Evolutionary conservation across 2,329 filamentous ascomycete genomes (phyloP).

Genomic region (Talaromyces amestolkiae): DNA sequence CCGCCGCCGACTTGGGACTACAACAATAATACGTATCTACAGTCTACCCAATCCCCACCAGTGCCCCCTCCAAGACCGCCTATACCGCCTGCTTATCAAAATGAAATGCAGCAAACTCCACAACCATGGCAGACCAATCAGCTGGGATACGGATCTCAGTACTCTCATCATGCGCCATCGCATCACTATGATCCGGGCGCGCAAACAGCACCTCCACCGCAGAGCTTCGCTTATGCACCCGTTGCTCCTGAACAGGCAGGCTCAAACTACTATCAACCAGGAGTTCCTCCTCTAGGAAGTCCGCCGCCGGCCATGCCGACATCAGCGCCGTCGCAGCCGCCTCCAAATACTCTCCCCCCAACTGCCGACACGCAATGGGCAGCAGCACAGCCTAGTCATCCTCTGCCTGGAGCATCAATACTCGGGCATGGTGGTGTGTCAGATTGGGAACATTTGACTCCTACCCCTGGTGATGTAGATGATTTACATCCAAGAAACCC

Average conservation of each 20-base stretch:
- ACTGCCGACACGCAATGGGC: slow-evolving; percentile 8
- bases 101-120: slow-evolving; percentile 28
- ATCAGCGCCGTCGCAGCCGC: slow-evolving; percentile 2
- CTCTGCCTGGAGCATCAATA: slow-evolving; percentile 30
- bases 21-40: slow-evolving; percentile 4
- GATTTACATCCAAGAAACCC: slow-evolving; percentile 24
- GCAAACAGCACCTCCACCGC: slow-evolving; percentile 18
- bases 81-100: slow-evolving; percentile 40
- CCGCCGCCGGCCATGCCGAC: slow-evolving; percentile 3
- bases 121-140: slow-evolving; percentile 28
- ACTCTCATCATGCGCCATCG: slow-evolving; percentile 30
- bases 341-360: background rate
- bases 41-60: slow-evolving; percentile 17
- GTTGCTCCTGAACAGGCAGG: slow-evolving; percentile 7
- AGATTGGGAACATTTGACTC: slow-evolving; percentile 48
- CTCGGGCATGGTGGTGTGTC: slow-evolving; percentile 45
- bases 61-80: slow-evolving; percentile 42
- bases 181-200: slow-evolving; percentile 32
- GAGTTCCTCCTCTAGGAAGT: background rate
- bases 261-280: slow-evolving; percentile 12
- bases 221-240: slow-evolving; percentile 2
- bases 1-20: slow-evolving; percentile 20
- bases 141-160: slow-evolving; percentile 29
- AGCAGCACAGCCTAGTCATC: background rate
- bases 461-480: slow-evolving; percentile 38